Evolutionary conservation across 2,329 filamentous ascomycete species (phyloP), one percentile per base, ranked within the genome.

Genomic region (Apiospora kogelbergensis): DNA sequence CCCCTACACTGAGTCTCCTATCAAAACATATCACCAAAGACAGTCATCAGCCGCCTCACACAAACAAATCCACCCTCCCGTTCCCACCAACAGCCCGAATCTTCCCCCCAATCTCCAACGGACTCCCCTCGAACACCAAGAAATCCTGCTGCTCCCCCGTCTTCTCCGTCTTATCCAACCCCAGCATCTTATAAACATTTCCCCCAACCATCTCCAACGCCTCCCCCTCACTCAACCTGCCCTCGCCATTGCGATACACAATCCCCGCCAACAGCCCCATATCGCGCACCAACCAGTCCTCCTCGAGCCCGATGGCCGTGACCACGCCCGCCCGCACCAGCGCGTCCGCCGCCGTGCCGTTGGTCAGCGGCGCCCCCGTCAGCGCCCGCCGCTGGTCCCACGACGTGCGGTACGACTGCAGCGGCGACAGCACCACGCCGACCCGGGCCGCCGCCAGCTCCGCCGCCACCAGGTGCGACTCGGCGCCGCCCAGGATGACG

Each of bases 331-430:
- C 89, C 9, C 84, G 83, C 0, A 90, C 72, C 1, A 92, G 82
- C 15, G 74, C 77, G 70, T 91, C 88, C 5, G 90, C 80, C 0
- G 84, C 84, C 0, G 90, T 91, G 33, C 89, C 89, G 73, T 91
- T 90, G 0, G 89, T 90, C 0, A 92, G 81, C 1, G 90, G 90
- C 6, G 90, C 89, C 1, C 90, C 90, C 0, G 88, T 85, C 13
- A 92, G 80, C 0, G 88, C 85, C 1, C 89, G 86, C 0, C 88
- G 85, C 77, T 90, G 81, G 71, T 91, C 89, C 90, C 90, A 92
- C 0, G 76, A 78, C 3, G 75, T 77, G 2, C 84, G 83, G 73
- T 86, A 88, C 0, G 87, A 84, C 71, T 88, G 85, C 15, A 90
- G 77, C 1, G 89, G 89, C 0, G 86, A 82, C 1, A 92, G 83